Percentiles rank a stretch among this genome's conserved stretches.
These are phyloP conservation scores for Colletotrichum sp. DNA, from an alignment of 2,329 filamentous ascomycete species.

Conservation along the genomic window DNA sequence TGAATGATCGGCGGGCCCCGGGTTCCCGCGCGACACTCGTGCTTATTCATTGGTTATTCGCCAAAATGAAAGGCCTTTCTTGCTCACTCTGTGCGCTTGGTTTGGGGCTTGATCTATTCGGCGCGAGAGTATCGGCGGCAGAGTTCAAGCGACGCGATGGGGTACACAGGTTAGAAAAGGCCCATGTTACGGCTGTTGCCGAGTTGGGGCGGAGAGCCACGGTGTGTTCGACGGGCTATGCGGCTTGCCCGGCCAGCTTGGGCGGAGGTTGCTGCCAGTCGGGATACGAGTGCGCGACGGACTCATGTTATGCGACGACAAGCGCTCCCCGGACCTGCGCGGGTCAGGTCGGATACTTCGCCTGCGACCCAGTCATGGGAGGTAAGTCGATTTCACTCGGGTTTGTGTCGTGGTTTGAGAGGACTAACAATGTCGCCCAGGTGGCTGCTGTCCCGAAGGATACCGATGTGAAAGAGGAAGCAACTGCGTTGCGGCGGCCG, in stretches of 20 bases:
- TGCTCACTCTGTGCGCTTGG: constrained; percentile 3
- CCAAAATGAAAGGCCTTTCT: not conserved
- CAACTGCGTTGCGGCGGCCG: constrained; percentile 49
- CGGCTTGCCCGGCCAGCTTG: constrained; percentile 42
- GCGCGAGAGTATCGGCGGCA: constrained; percentile 15
- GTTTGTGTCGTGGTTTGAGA: not conserved
- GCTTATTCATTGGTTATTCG: not conserved
- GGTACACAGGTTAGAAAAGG: constrained; percentile 34
- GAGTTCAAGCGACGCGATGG: constrained; percentile 34
- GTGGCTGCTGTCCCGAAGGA: constrained; percentile 50
- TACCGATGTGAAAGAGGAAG: constrained; percentile 43
- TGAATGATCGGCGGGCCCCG: not conserved
- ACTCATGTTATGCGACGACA: constrained; percentile 53
- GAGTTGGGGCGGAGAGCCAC: constrained; percentile 20
- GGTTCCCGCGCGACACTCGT: not conserved
- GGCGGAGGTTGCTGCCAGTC: constrained; percentile 53
- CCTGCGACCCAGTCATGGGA: constrained; percentile 42
- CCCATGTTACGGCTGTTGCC: constrained; percentile 16
- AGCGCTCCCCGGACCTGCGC: constrained; percentile 45
- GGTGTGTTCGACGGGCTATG: constrained; percentile 28
- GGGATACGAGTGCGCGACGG: constrained; percentile 50
- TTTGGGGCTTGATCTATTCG: not conserved
- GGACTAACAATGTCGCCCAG: constrained; percentile 28
- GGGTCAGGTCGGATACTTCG: constrained; percentile 39
- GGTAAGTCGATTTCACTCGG: constrained; percentile 31